A percentile compares a stretch with the other conserved stretches of the same genome.
These are phyloP conservation scores for Penicillium coffeae DNA, from an alignment of 495 filamentous ascomycete species.

Conservation along the genomic window DNA sequence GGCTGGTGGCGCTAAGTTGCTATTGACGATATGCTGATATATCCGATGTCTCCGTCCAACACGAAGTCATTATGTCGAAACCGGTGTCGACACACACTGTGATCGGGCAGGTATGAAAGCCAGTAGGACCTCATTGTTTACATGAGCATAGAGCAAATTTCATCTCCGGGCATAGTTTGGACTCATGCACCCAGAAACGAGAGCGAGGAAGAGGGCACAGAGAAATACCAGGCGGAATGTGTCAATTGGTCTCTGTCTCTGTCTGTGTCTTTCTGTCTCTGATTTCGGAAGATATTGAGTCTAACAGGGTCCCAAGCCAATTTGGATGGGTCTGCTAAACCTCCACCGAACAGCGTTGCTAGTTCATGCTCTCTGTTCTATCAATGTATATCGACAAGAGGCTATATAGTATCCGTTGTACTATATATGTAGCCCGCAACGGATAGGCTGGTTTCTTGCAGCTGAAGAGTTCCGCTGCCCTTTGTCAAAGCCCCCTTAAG, in stretches of 20 bases:
- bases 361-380: conserved; percentile 55
- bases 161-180: conserved; percentile 13
- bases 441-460: conserved; percentile 19
- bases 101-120: conserved; percentile 2
- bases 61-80: not conserved
- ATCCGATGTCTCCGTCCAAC: conserved; percentile 5
- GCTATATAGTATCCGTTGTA: conserved; percentile 61
- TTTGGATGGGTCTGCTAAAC: conserved; percentile 36
- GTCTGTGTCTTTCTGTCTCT: conserved; percentile 25
- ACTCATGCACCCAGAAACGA: conserved; percentile 8
- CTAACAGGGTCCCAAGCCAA: conserved; percentile 48
- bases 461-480: not conserved
- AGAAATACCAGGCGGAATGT: conserved; percentile 39
- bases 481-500: not conserved
- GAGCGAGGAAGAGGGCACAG: conserved; percentile 14
- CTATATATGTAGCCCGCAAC: conserved; percentile 45
- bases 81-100: not conserved
- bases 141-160: conserved; percentile 18
- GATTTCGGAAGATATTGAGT: conserved; percentile 25
- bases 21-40: conserved; percentile 24
- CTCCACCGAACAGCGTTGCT: conserved; percentile 39
- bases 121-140: conserved; percentile 32
- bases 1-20: conserved; percentile 20
- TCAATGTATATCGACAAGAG: conserved; percentile 64
- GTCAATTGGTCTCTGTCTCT: conserved; percentile 41